phyloP scores from a whole-genome alignment of 2,329 filamentous ascomycete species.

The Domatiomyces globalis region DNA sequence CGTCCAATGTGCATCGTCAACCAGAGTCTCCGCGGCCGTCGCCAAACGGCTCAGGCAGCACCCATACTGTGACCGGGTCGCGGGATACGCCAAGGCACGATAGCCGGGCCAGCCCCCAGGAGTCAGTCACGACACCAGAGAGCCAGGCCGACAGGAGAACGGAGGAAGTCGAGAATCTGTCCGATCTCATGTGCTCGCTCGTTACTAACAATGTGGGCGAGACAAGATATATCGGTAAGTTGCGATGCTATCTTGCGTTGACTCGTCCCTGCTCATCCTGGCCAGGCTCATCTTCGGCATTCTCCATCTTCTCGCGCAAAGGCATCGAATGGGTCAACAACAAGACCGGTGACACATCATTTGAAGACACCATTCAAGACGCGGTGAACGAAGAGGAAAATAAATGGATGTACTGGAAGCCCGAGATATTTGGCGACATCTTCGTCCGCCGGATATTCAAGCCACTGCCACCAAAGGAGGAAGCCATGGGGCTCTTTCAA shows the following conservation, averaged over 20 bases:
- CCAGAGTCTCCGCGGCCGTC: slow-evolving; percentile 11
- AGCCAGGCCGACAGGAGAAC: slow-evolving; percentile 24
- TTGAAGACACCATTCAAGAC: slow-evolving; percentile 85
- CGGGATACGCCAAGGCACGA: slow-evolving; percentile 2
- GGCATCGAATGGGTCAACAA: slow-evolving; percentile 98
- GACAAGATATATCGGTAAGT: slow-evolving; percentile 80
- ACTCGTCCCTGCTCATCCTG: slow-evolving; percentile 14
- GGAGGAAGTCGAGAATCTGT: slow-evolving; percentile 65
- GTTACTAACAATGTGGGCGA: slow-evolving; percentile 92
- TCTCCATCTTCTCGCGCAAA: slow-evolving; percentile 96
- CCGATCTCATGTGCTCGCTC: slow-evolving; percentile 97
- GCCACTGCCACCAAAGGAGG: slow-evolving; percentile 68
- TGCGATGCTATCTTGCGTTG: not conserved
- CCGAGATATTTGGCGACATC: slow-evolving; percentile 88
- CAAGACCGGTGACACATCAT: slow-evolving; percentile 89
- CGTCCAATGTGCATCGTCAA: slow-evolving; percentile 14
- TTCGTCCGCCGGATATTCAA: slow-evolving; percentile 77
- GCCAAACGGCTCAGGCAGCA: slow-evolving; percentile 6
- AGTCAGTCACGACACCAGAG: slow-evolving; percentile 16
- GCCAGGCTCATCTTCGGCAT: slow-evolving; percentile 82
- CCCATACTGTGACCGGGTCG: slow-evolving; percentile 5
- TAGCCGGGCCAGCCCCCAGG: slow-evolving; percentile 21
- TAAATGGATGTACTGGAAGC: slow-evolving; percentile 96
- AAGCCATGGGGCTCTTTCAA: slow-evolving; percentile 72
- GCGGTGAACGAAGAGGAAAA: slow-evolving; percentile 64